These are phyloP conservation scores for Termitomyces sp. DNA, from an alignment of 768 basidiomycete species.

Conservation along the genomic window DNA sequence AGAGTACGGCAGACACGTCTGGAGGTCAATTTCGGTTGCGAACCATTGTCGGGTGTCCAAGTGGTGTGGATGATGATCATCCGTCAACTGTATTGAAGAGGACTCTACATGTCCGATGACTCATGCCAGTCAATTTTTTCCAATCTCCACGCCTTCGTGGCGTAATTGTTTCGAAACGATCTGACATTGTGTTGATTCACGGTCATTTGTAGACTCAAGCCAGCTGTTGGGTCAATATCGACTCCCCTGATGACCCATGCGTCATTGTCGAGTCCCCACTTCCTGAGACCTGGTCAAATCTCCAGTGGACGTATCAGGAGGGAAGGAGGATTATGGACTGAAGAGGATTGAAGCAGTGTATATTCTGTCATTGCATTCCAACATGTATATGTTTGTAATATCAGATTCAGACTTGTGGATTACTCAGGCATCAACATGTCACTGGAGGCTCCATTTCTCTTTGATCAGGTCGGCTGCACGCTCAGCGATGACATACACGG, in stretches of 20 bases:
- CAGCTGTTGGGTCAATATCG: background rate
- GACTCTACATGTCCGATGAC: constrained; percentile 14
- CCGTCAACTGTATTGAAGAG: constrained; percentile 10
- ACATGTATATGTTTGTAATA: background rate
- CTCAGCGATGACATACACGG: constrained; percentile 18
- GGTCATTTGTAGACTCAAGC: background rate
- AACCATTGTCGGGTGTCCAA: constrained; percentile 5
- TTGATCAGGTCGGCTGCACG: constrained; percentile 18
- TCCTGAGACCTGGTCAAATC: too few relatives aligned
- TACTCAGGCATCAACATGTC: background rate
- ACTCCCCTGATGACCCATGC: too few relatives aligned
- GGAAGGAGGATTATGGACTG: background rate
- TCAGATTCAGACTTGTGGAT: background rate
- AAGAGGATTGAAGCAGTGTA: background rate
- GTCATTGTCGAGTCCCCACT: too few relatives aligned
- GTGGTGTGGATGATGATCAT: constrained; percentile 8
- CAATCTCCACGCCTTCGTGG: constrained; percentile 16
- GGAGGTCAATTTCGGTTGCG: constrained; percentile 9
- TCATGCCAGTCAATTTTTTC: constrained; percentile 19
- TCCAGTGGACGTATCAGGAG: background rate
- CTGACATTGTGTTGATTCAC: background rate
- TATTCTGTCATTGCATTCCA: background rate
- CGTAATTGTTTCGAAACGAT: background rate
- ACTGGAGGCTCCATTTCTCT: background rate
- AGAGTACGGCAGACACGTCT: constrained; percentile 25